phyloP scores from a whole-genome alignment of 2,329 filamentous ascomycete genomes.

The Apiospora aurea region DNA sequence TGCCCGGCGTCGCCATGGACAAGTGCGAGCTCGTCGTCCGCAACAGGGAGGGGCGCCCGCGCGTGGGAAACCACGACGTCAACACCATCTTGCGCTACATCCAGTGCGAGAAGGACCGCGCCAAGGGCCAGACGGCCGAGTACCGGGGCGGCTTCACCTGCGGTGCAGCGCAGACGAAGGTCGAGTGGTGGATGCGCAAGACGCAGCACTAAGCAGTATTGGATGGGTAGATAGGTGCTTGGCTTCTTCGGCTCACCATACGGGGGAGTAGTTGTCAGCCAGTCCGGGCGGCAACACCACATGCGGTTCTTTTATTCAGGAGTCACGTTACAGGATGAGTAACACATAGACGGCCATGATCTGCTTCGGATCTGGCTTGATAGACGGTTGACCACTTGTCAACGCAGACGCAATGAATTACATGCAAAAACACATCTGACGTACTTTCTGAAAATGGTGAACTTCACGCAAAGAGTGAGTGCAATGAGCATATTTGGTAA shows the following conservation, averaged over 20 bases:
- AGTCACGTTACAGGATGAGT: background rate
- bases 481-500: no score
- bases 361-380: background rate
- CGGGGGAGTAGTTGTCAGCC: no score
- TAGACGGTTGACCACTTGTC: background rate
- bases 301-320: no score
- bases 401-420: background rate
- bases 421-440: no score
- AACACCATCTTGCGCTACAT: background rate
- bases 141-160: background rate
- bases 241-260: background rate
- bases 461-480: background rate
- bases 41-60: background rate
- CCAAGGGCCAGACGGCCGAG: background rate
- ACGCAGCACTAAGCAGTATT: background rate
- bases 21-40: background rate
- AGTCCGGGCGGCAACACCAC: background rate
- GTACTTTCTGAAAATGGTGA: no score
- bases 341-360: background rate
- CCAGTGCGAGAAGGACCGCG: background rate
- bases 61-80: background rate
- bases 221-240: background rate
- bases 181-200: background rate
- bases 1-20: background rate
- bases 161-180: background rate